These are phyloP conservation scores for Fusarium nanum DNA, from an alignment of 2,329 filamentous ascomycete species.

Conservation along the genomic window DNA sequence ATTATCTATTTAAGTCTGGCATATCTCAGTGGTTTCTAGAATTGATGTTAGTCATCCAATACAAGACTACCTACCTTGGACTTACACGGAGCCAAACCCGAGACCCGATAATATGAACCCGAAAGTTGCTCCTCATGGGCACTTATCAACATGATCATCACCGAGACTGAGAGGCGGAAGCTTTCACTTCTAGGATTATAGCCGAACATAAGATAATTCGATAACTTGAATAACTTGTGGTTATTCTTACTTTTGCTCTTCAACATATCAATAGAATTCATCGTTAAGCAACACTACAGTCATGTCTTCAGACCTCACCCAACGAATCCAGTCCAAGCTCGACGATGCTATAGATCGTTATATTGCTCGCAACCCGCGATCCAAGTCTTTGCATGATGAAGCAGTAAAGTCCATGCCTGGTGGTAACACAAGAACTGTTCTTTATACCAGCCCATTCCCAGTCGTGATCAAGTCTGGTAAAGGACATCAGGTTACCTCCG, in stretches of 20 bases:
- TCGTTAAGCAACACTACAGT: neutral
- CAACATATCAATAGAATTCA: neutral
- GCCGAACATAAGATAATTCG: neutral
- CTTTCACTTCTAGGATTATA: neutral
- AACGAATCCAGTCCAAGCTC: constrained; percentile 47
- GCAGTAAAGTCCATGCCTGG: constrained; percentile 56
- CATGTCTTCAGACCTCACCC: constrained; percentile 37
- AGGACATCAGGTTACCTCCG: constrained; percentile 53
- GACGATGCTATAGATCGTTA: constrained; percentile 51
- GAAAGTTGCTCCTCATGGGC: constrained; percentile 2
- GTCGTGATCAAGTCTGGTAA: constrained; percentile 54
- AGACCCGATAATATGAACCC: constrained; percentile 36
- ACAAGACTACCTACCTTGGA: neutral
- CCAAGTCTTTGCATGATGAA: constrained; percentile 53
- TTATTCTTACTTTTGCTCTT: neutral
- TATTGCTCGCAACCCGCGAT: constrained; percentile 52
- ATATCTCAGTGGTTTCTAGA: neutral
- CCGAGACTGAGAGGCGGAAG: constrained; percentile 25
- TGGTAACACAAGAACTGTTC: constrained; percentile 60
- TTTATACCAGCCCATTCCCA: constrained; percentile 59
- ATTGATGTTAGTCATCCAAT: neutral
- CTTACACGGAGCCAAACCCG: constrained; percentile 26
- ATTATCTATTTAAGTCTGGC: neutral
- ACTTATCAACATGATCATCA: neutral
- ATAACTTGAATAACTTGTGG: neutral